phyloP scores from a whole-genome alignment of 495 filamentous ascomycete genomes.

The Xylaria venustula region DNA sequence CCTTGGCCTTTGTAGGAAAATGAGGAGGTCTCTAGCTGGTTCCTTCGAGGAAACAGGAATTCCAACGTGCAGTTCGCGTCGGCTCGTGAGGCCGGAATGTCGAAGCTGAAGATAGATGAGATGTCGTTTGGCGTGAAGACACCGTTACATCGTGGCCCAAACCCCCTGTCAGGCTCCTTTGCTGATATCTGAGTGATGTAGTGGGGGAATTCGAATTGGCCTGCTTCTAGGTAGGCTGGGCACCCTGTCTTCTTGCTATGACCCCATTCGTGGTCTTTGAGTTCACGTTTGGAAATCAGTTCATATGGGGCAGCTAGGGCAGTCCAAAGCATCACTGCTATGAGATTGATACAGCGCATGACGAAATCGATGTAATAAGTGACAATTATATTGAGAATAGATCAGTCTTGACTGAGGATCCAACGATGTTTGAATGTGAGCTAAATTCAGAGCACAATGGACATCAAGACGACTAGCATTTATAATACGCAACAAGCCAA shows the following conservation, averaged over 20 bases:
- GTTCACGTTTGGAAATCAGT: conserved; percentile 21
- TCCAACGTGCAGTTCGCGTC: conserved; percentile 29
- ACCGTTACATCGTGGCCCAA: conserved; percentile 15
- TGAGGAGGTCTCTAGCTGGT: conserved; percentile 18
- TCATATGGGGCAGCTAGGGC: conserved; percentile 22
- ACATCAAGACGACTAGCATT: neutral
- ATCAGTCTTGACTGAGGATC: neutral
- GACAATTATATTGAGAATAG: neutral
- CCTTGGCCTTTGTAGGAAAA: conserved; percentile 21
- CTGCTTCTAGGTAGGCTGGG: conserved; percentile 21
- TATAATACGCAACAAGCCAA: too few relatives aligned
- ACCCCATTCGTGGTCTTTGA: conserved; percentile 21
- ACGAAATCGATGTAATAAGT: neutral
- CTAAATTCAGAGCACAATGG: too few relatives aligned
- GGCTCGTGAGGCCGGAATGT: conserved; percentile 21
- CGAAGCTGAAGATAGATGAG: conserved; percentile 27
- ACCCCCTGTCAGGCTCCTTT: conserved; percentile 16
- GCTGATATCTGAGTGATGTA: conserved; percentile 25
- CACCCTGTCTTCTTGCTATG: conserved; percentile 17
- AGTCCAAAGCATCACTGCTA: conserved; percentile 4
- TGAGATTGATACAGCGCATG: conserved; percentile 13
- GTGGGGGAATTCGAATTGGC: conserved; percentile 22
- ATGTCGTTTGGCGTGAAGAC: conserved; percentile 27
- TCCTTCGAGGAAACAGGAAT: conserved; percentile 24
- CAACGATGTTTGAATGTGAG: neutral